Base-by-base conservation (phyloP, 2,329 filamentous ascomycete species). In the Colletotrichum sp. region DNA sequence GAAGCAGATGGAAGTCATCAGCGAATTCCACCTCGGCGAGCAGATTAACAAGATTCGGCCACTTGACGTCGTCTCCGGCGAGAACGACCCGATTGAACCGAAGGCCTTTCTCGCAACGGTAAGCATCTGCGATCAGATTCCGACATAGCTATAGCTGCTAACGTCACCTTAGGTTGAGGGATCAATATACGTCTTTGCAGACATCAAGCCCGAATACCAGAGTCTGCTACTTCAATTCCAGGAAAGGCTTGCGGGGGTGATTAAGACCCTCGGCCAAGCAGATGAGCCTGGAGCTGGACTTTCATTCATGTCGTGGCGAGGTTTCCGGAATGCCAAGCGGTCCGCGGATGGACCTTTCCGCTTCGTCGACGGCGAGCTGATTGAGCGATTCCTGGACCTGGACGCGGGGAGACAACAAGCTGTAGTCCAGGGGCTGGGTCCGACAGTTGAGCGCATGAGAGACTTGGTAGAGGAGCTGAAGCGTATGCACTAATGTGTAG, bases 351-450 rank as follows among this genome's bases (percentile, higher is more conserved):
- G 94, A 52, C 96, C 97, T 0, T 95, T 92, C 81, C 90, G 96
- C 2, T 99, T 99, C 80, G 91, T 99, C 15, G 97, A 99, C 81
- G 97, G 96, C 1, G 96, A 98, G 83, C 88, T 99, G 80, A 89
- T 99, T 15, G 96, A 99, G 85, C 86, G 92, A 68, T 98, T 98
- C 82, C 84, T 99, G 79, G 93, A 96, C 78, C 87, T 95, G 78
- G 88, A 90, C 62, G 92, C 93, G 71, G 87, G 87, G 49, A 85
- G 85, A 55, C 92, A 93, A 84, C 87, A 86, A 79, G 83, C 85
- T 71, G 87, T 90, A 66, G 92, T 87, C 73, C 83, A 88, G 83
- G 92, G 87, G 65, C 88, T 89, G 78, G 93, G 87, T 71, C 92
- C 87, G 77, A 91, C 87, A 87, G 84, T 95, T 78, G 89, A 93